Evolutionary conservation across 179 eudicot species (phyloP).

Genomic region (Camellia oleifera): DNA sequence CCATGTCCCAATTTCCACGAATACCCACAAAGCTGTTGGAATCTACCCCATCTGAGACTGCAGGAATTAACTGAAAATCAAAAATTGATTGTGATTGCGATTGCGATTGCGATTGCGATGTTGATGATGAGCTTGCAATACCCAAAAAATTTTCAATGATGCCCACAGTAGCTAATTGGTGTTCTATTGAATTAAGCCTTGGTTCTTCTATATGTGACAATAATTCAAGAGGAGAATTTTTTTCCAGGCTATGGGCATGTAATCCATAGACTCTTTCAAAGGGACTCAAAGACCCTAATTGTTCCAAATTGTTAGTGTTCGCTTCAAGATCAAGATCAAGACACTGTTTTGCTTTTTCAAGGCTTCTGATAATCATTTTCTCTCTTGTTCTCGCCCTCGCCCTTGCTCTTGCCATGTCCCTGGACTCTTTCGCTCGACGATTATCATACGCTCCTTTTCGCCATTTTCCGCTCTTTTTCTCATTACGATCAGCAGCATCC

Average conservation of each 20-base stretch:
- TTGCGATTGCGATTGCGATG: too few species aligned
- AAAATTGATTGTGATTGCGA: not conserved
- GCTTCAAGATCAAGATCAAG: not conserved
- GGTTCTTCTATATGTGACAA: not conserved
- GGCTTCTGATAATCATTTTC: slow-evolving; percentile 22
- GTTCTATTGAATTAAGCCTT: not conserved
- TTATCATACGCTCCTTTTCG: not conserved
- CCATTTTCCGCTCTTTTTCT: not conserved
- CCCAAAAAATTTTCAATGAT: not conserved
- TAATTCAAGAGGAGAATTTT: too few species aligned
- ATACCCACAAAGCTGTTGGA: not conserved
- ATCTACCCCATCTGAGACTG: slow-evolving; percentile 14
- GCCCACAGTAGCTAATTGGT: not conserved
- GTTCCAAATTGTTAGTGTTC: not conserved
- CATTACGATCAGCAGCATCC: not conserved
- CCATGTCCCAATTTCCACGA: slow-evolving; percentile 13
- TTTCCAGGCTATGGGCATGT: too few species aligned
- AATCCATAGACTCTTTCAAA: not conserved
- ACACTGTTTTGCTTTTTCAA: not conserved
- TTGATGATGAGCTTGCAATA: not conserved
- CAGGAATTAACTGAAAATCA: slow-evolving; percentile 4
- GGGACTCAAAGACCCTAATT: too few species aligned
- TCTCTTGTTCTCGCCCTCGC: slow-evolving; percentile 33
- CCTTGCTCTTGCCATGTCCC: slow-evolving; percentile 32
- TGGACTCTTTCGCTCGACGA: slow-evolving; percentile 19